These are phyloP conservation scores for Pythium dissimile DNA, from an alignment of 352 stramenopile species.

Conservation along the genomic window DNA sequence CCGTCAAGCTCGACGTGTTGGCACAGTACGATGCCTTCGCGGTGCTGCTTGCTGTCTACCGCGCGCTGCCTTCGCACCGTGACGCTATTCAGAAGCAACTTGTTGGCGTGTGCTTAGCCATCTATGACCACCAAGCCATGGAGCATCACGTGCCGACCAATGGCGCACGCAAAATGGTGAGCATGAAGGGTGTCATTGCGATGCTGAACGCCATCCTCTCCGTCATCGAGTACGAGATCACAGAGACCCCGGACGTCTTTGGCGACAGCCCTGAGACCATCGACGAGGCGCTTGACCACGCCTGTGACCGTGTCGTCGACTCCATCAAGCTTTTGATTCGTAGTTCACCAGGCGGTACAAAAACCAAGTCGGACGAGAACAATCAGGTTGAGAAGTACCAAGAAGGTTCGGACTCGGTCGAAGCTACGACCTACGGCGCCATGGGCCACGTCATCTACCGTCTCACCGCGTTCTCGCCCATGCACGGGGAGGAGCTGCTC, in stretches of 20 bases:
- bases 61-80: conserved; percentile 30
- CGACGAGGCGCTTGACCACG: conserved; percentile 25
- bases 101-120: conserved; percentile 42
- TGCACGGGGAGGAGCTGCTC: conserved; percentile 59
- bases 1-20: conserved; percentile 51
- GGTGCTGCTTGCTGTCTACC: conserved; percentile 54
- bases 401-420: conserved; percentile 53
- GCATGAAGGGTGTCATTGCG: conserved; percentile 51
- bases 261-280: conserved; percentile 35
- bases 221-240: conserved; percentile 37
- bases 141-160: not conserved
- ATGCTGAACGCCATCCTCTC: conserved; percentile 49
- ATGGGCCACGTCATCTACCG: conserved; percentile 62
- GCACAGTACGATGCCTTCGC: conserved; percentile 63
- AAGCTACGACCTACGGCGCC: conserved; percentile 59
- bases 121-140: conserved; percentile 63
- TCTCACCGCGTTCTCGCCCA: conserved; percentile 54
- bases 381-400: conserved; percentile 68
- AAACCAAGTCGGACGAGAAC: conserved; percentile 32
- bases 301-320: conserved; percentile 47
- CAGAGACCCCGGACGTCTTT: conserved; percentile 34
- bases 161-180: conserved; percentile 28
- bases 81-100: conserved; percentile 34
- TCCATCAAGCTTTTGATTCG: conserved; percentile 53
- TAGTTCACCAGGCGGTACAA: conserved; percentile 37